Percentiles rank a stretch among this genome's conserved stretches.
Conservation (phyloP, 1,284 basidiomycete genomes). For the Rhodotorula sp. region DNA sequence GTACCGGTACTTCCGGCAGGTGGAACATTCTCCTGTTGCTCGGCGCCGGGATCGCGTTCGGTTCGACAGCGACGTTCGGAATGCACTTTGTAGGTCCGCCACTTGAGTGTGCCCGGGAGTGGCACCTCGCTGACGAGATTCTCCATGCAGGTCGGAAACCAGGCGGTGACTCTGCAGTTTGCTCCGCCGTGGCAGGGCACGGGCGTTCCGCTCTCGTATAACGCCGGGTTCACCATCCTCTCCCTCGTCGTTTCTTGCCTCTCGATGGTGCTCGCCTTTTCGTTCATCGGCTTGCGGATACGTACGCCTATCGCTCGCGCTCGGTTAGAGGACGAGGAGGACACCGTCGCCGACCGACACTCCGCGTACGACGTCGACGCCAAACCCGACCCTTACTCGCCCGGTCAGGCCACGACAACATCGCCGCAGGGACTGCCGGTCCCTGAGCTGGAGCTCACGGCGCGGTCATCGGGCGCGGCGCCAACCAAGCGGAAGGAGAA, state of each 20-base stretch:
- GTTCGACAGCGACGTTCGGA: conserved; percentile 52
- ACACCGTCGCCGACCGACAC: background rate
- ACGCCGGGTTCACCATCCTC: conserved; percentile 52
- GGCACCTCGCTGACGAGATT: background rate
- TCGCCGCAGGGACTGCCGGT: background rate
- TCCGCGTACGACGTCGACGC: conserved; percentile 11
- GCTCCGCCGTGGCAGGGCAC: conserved; percentile 40
- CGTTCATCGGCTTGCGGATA: conserved; percentile 52
- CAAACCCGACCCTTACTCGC: conserved; percentile 7
- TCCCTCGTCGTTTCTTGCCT: conserved; percentile 51
- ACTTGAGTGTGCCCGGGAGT: too few species aligned
- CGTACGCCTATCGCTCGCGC: conserved; percentile 13
- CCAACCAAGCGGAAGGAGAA: conserved; percentile 43
- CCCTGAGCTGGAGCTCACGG: background rate
- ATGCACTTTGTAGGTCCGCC: conserved; percentile 36
- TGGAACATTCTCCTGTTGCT: conserved; percentile 50
- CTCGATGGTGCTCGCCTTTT: conserved; percentile 53
- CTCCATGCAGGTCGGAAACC: conserved; percentile 50
- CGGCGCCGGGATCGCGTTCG: conserved; percentile 52
- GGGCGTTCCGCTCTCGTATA: conserved; percentile 49
- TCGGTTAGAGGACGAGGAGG: background rate
- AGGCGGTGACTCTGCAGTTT: conserved; percentile 50
- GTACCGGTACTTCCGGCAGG: conserved; percentile 50
- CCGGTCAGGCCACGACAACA: background rate
- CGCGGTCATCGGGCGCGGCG: background rate